A percentile compares a stretch with the other conserved stretches of the same genome.
phyloP scores from a whole-genome alignment of 257 asterid genomes.

The Nicotiana obtusifolia region DNA sequence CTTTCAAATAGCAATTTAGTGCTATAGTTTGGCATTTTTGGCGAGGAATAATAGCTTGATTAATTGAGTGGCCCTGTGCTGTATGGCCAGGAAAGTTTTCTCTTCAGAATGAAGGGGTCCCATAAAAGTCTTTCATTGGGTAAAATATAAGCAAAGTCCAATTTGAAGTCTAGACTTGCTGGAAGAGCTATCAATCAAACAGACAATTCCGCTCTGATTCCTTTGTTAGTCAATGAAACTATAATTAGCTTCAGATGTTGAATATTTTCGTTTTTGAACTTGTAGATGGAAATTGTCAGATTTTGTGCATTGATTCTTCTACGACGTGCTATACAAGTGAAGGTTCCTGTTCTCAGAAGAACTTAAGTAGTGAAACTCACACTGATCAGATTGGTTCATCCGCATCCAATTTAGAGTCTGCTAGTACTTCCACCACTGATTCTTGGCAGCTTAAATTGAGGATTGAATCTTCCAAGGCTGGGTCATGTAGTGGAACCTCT shows the following conservation, averaged over 20 bases:
- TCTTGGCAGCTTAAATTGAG: conserved; percentile 48
- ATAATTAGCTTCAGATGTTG: conserved; percentile 7
- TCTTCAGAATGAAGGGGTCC: not conserved
- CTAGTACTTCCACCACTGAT: conserved; percentile 28
- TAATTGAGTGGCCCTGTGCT: not conserved
- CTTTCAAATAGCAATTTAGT: not conserved
- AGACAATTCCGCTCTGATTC: not conserved
- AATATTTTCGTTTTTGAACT: not conserved
- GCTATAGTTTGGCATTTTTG: not conserved
- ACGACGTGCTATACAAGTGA: conserved; percentile 32
- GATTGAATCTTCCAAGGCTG: conserved; percentile 46
- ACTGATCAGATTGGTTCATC: conserved; percentile 25
- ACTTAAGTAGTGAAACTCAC: conserved; percentile 28
- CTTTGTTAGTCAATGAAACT: not conserved
- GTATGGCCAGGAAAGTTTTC: not conserved
- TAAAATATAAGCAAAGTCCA: not conserved
- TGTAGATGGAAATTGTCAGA: conserved; percentile 26
- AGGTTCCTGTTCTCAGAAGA: conserved; percentile 33
- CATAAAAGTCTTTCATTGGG: not conserved
- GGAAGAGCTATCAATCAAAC: conserved; percentile 4
- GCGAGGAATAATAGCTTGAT: not conserved
- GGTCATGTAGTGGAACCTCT: conserved; percentile 51
- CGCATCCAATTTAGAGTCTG: conserved; percentile 30
- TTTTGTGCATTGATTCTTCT: conserved; percentile 27
- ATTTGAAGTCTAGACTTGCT: not conserved